Percentiles rank a stretch among this genome's conserved stretches.
Conservation (phyloP, 2,329 filamentous ascomycete species). For the Fonsecaea pedrosoi region DNA sequence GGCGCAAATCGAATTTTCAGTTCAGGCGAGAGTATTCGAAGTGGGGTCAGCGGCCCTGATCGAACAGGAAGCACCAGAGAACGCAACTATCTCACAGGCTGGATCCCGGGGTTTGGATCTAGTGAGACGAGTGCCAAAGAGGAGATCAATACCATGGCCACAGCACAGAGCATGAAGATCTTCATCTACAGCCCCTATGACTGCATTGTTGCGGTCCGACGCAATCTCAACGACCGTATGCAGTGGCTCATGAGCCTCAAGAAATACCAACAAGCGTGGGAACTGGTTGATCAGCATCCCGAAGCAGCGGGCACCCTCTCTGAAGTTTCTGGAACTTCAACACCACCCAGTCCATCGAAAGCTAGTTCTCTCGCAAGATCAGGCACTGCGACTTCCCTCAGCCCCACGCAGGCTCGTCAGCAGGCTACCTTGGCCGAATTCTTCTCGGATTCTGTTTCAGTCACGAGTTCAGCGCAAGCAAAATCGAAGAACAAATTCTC, state of each 20-base stretch:
- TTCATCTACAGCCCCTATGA: conserved; percentile 98
- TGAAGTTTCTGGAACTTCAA: conserved; percentile 47
- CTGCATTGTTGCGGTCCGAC: conserved; percentile 87
- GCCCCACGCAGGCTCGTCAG: conserved; percentile 45
- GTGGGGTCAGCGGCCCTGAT: conserved; percentile 58
- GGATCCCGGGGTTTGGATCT: conserved; percentile 53
- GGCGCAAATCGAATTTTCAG: conserved; percentile 63
- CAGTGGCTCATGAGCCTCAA: conserved; percentile 83
- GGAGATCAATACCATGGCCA: conserved; percentile 57
- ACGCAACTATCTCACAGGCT: conserved; percentile 64
- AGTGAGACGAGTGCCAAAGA: conserved; percentile 47
- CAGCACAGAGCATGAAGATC: conserved; percentile 72
- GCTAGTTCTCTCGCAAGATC: conserved; percentile 37
- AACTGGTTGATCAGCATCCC: conserved; percentile 84
- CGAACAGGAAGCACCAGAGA: conserved; percentile 52
- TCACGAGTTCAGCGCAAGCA: conserved; percentile 62
- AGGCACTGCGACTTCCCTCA: conserved; percentile 41
- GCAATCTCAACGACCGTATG: conserved; percentile 84
- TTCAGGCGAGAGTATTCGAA: conserved; percentile 77
- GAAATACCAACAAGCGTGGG: conserved; percentile 85
- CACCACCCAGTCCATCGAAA: conserved; percentile 50
- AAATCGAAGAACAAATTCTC: conserved; percentile 55
- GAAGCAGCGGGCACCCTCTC: conserved; percentile 62
- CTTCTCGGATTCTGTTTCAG: conserved; percentile 72
- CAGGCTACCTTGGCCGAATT: conserved; percentile 67